Evolutionary conservation across 257 asterid species (phyloP), one percentile per base, ranked within the genome.

Genomic region (Jacaranda copaia): DNA sequence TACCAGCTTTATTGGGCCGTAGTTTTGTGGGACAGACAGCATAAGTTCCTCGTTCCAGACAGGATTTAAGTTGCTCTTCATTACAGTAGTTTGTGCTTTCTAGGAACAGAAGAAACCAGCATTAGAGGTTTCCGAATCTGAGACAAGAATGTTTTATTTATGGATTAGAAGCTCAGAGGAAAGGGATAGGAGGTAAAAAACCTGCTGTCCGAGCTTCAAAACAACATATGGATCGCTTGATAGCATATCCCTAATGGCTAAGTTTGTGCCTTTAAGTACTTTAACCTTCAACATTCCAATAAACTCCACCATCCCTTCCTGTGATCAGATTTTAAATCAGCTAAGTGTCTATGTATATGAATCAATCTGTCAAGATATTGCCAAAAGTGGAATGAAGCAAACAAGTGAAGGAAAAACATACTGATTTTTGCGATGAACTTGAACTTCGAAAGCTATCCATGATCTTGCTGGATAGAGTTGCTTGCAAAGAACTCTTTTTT

Each of bases 191-290:
- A 53, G 55, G 32, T 1, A 18, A 78, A 81, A 68, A 77, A 93
- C 99, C 97, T 93, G 99, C 73, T 88, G 85, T 53, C 99, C 99
- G 55, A 96, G 96, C 61, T 73, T 85, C 85, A 93, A 63, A 76
- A 96, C 90, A 68, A 93, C 97, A 72, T 96, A 96, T 11, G 99
- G 99, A 86, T 96, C 99, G 75, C 99, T 96, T 13, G 99, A 86
- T 61, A 89, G 83, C 97, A 93, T 87, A 82, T 96, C 99, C 58
- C 99, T 92, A 70, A 93, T 77, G 46, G 98, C 99, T 87, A 96
- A 82, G 79, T 96, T 90, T 59, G 90, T 81, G 75, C 99, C 99
- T 84, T 81, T 89, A 43, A 93, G 67, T 73, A 96, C 92, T 88
- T 84, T 90, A 67, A 90, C 63, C 88, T 89, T 96, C 91, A 96